Evolutionary conservation across 1,284 basidiomycete species (phyloP).

Genomic region (Lentinus polychrous): DNA sequence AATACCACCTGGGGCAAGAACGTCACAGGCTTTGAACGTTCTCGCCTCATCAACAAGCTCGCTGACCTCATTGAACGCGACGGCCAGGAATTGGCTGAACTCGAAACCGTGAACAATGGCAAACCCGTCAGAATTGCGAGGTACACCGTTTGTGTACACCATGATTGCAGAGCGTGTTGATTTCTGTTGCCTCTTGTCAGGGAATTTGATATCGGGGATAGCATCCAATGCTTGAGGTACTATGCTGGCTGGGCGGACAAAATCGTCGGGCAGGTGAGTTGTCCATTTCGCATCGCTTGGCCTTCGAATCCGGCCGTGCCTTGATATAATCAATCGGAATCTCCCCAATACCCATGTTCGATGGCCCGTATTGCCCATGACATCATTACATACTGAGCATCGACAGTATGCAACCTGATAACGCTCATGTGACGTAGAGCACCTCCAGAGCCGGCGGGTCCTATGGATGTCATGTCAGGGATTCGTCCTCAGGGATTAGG

Average conservation of each 20-base stretch:
- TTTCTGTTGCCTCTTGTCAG: slow-evolving; percentile 30
- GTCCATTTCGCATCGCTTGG: too few species aligned
- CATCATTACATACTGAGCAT: too few species aligned
- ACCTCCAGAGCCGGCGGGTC: too few species aligned
- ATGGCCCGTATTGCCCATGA: too few species aligned
- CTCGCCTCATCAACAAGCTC: slow-evolving; percentile 75
- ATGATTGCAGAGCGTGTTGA: neutral
- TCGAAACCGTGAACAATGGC: slow-evolving; percentile 80
- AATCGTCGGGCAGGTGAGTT: slow-evolving; percentile 39
- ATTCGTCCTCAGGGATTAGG: too few species aligned
- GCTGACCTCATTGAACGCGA: slow-evolving; percentile 92
- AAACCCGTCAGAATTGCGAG: slow-evolving; percentile 77
- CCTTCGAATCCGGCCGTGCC: too few species aligned
- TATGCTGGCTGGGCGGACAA: slow-evolving; percentile 68
- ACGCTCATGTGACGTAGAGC: too few species aligned
- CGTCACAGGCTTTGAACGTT: slow-evolving; percentile 75
- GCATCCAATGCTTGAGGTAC: slow-evolving; percentile 76
- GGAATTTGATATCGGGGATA: slow-evolving; percentile 82
- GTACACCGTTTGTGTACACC: slow-evolving; percentile 41
- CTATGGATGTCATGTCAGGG: too few species aligned
- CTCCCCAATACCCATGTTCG: too few species aligned
- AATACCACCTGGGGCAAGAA: slow-evolving; percentile 89
- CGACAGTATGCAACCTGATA: too few species aligned
- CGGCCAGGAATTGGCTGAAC: slow-evolving; percentile 66
- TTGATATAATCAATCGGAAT: too few species aligned